Evolutionary conservation across 495 filamentous ascomycete genomes (phyloP), one percentile per base, ranked within the genome.

Genomic region (Penicillium nucicola): DNA sequence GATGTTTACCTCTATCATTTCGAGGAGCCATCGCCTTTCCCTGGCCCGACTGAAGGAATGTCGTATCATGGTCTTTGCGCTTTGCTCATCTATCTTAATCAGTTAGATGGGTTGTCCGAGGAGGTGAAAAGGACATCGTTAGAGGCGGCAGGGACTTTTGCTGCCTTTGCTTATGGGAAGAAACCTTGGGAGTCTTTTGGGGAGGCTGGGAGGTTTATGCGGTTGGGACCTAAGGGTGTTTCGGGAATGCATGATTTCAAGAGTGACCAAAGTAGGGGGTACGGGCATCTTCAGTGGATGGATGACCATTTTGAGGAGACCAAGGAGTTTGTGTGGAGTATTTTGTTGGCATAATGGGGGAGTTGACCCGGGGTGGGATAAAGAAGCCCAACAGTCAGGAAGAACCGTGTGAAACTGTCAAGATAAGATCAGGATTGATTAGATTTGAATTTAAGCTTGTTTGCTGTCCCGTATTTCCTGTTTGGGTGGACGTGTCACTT

Each of bases 11-110:
- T 52, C 12, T 52, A 52, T 35, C 49, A 52, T 18, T 52, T 33
- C 11, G 49, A 52, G 12, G 42, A 45, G 34, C 42, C 49, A 17
- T 52, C 49, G 2, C 49, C 49, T 3, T 52, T 52, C 32, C n/a
- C 41, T 7, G 39, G 49, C 33, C 33, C 49, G 10, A 45, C 49
- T 12, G 19, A n/a, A n/a, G 49, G 42, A n/a, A 8, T 52, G 31
- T 52, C 41, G 13, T 52, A 52, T n/a, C 49, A 52, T 28, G 49
- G 39, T 13, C 32, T 52, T 5, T 52, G 49, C 15, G 49, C 49
- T 19, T 33, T 52, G 41, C 23, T 52, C 1, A 31, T 45, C 15
- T 42, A 52, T 34, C 23, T 52, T 32, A 52, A 52, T 13, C 41
- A 52, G 42, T 19, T 52, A 6, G 14, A 23, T 6, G 30, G 18